A percentile compares a stretch with the other conserved stretches of the same genome.
Conservation (phyloP, 1,284 basidiomycete species). For the Ustilago shanxiensis region DNA sequence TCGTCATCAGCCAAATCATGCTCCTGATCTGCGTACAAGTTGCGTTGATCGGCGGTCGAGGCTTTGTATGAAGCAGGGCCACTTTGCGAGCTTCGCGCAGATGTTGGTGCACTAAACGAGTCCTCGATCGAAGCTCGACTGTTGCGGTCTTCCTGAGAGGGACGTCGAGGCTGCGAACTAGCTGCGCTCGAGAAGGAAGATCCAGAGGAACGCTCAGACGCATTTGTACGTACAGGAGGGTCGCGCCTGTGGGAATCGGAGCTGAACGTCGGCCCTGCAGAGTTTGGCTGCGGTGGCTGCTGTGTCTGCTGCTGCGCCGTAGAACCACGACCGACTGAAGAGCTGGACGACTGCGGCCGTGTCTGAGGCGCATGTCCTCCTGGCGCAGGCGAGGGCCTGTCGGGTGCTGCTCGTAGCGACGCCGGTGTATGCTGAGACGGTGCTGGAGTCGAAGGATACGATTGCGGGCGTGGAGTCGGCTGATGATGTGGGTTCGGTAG, state of each 20-base stretch:
- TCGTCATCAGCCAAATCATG: conserved; percentile 56
- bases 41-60: conserved; percentile 17
- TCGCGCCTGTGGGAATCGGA: conserved; percentile 33
- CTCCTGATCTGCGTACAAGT: conserved; percentile 26
- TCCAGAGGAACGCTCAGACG: conserved; percentile 61
- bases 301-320: conserved; percentile 17
- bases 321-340: conserved; percentile 16
- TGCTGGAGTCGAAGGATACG: conserved; percentile 21
- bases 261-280: neutral
- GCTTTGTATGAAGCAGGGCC: conserved; percentile 31
- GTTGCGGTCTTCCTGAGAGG: conserved; percentile 35
- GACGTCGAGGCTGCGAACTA: conserved; percentile 29
- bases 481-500: conserved; percentile 28
- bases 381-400: conserved; percentile 1
- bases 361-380: conserved; percentile 17
- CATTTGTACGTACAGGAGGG: conserved; percentile 28
- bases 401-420: neutral
- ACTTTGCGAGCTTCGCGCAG: conserved; percentile 62
- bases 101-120: conserved; percentile 60
- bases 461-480: conserved; percentile 35
- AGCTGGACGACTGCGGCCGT: conserved; percentile 23
- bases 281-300: conserved; percentile 5
- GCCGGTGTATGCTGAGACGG: conserved; percentile 21
- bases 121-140: conserved; percentile 49
- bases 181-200: conserved; percentile 57